Base-by-base conservation (phyloP, 2,329 filamentous ascomycete species). In the Macroventuria anomochaeta region DNA sequence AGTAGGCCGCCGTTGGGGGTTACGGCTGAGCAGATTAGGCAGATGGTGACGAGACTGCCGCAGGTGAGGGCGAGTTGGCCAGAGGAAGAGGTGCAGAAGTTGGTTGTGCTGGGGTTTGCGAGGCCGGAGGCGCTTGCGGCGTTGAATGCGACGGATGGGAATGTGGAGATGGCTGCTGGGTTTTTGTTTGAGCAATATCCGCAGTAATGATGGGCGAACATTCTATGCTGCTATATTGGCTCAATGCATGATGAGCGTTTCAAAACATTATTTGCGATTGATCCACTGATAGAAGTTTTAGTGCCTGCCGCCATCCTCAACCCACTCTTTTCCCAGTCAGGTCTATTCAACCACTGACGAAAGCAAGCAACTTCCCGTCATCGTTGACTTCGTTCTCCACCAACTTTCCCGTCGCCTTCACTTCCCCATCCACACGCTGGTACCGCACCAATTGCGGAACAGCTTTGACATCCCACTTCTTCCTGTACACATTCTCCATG, bases 121-220 rank as follows among this genome's bases (percentile, higher is more conserved):
- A 69, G 75, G 25, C 73, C 76, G 36, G 77, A 80, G 54, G 79
- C 77, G n/a, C 62, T 81, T 31, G 76, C 76, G 2, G 79, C 79
- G 23, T 57, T 81, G 54, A 79, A 80, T 61, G 75, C 75, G 7
- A 80, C 79, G 13, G 74, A 75, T n/a, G 79, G 79, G 1, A 77
- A 81, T 54, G 77, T 80, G 7, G 79, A 81, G 44, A 70, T 78
- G 54, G 79, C 79, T 6, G 79, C 79, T 20, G 77, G 76, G 8
- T 71, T 81, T 18, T 57, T 81, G 31, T 79, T 81, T 47, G 76
- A 80, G 44, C 65, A 72, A 26, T 69, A 70, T 57, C 68, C 67
- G 13, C 50, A 53, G 38, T 53, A 18, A 34, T 2, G 2, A 25
- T n/a, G 11, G 36, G n/a, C n/a, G n/a, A n/a, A n/a, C n/a, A n/a